Percentiles rank a stretch among this genome's conserved stretches.
phyloP scores from a whole-genome alignment of 495 filamentous ascomycete species.

The Talaromyces nanjingensis region DNA sequence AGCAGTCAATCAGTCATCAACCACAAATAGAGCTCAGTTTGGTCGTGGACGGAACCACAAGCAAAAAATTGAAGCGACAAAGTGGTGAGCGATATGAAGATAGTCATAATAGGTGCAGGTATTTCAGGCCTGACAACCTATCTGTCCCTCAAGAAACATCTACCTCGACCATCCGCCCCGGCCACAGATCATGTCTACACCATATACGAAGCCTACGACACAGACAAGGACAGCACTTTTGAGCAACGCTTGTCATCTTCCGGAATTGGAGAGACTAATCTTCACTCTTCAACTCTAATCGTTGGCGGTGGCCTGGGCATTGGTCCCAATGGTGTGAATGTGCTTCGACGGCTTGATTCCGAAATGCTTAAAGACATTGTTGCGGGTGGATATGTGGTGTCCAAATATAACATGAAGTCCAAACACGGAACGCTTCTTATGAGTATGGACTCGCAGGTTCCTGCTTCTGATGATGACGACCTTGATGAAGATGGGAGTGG shows the following conservation, averaged over 20 bases:
- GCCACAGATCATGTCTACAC: conserved; percentile 22
- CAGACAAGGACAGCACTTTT: conserved; percentile 16
- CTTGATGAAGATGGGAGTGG: background rate
- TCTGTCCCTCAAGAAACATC: conserved; percentile 42
- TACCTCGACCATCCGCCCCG: conserved; percentile 22
- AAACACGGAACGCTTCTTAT: conserved; percentile 29
- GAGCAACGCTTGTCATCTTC: conserved; percentile 9
- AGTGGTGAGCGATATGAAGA: conserved; percentile 42
- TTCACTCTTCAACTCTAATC: conserved; percentile 25
- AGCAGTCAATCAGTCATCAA: too few relatives aligned
- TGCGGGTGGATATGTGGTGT: conserved; percentile 28
- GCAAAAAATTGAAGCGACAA: background rate
- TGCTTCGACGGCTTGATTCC: conserved; percentile 33
- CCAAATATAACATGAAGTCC: conserved; percentile 28
- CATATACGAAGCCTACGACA: conserved; percentile 32
- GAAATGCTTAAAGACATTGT: conserved; percentile 27
- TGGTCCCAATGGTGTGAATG: conserved; percentile 42
- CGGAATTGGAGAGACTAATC: conserved; percentile 6
- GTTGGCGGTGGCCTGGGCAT: conserved; percentile 46
- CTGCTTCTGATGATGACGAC: conserved; percentile 10
- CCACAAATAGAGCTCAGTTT: background rate
- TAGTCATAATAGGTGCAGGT: conserved; percentile 48
- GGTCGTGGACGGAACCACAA: background rate
- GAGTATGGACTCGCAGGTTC: conserved; percentile 12
- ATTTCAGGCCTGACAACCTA: conserved; percentile 43